Evolutionary conservation across 176 grass and related monocot genomes (phyloP), one percentile per base, ranked within the genome.

Genomic region (Avena sativa): DNA sequence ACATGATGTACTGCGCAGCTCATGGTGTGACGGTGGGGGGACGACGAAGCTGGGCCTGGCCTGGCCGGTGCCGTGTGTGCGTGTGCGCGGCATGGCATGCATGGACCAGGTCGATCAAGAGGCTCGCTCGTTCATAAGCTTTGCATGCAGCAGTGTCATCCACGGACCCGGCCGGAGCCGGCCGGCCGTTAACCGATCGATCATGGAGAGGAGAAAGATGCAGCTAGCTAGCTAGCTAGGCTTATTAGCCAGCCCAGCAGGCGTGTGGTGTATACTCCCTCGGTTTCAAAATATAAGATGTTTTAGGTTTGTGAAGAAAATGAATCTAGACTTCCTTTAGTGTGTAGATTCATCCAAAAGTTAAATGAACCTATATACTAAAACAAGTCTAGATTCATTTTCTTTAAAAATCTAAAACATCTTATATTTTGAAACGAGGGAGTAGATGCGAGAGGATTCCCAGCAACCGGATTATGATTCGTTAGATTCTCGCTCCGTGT

Each of bases 71-170:
- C 61, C 71, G 88, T 60, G 79, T 17, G 80, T 12, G 80, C 72
- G 72, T 16, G 79, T 5, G 16, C 43, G n/a, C 79, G 58, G 34
- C 76, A 74, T 32, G 32, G 32, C 32, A 32, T 68, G 30, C 30
- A 34, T 69, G 81, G 86, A 84, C 86, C 89, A 76, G 75, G 53
- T 82, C 8, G 47, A 13, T 46, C 60, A 84, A 51, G 89, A 78
- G 64, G 73, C 73, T 78, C 55, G 84, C 84, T 53, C 51, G 12
- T 12, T 15, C 8, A 70, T n/a, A 48, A 4, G 43, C 43, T 28
- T 74, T 66, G 84, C 83, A 62, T 58, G 71, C 71, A 7, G 5
- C 73, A 13, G 66, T n/a, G 53, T 43, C 28, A 58, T 76, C 11
- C 16, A 43, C 73, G 15, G 77, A 74, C 79, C 76, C 48, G 48